Conservation (phyloP, 2,329 filamentous ascomycete species). For the Monilinia fructicola region DNA sequence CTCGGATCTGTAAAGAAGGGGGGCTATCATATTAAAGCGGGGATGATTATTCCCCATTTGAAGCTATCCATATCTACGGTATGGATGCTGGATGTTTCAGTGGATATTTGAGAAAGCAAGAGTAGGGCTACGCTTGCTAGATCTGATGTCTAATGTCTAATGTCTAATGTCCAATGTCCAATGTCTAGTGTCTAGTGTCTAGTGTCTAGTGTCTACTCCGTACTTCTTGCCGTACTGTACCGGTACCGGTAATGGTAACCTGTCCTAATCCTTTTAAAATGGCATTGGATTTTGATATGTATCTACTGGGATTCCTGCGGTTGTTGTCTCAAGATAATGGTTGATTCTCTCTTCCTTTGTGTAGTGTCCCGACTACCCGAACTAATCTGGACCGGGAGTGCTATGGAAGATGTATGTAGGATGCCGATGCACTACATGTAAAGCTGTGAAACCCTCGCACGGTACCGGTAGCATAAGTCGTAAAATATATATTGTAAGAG, state of each 20-base stretch:
- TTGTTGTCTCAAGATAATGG: background rate
- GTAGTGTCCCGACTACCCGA: background rate
- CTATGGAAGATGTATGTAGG: background rate
- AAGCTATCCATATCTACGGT: background rate
- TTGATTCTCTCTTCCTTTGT: background rate
- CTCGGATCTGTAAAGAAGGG: constrained; percentile 11
- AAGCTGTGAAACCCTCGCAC: no score
- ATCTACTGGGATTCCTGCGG: background rate
- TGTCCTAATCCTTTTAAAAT: background rate
- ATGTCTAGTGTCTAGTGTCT: no score
- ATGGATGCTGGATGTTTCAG: background rate
- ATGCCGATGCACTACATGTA: background rate
- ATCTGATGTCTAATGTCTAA: no score
- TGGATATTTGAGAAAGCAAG: no score
- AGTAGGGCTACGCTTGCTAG: background rate
- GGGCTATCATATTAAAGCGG: constrained; percentile 1
- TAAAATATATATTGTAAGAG: no score
- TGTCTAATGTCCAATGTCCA: no score
- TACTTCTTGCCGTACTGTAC: background rate
- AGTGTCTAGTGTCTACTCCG: no score
- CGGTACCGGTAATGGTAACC: background rate
- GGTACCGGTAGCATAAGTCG: no score
- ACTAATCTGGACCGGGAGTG: background rate
- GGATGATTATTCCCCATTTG: background rate
- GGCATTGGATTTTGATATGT: constrained; percentile 8